Conservation (phyloP, 176 grass and related monocot genomes). For the maize (Zea mays) region Zm-B73-REFERENCE-NAM-5.0 NC_050103.1:104582501-104583000, state of each 20-base stretch:
- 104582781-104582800: neutral
- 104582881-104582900: conserved; percentile 66
- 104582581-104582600: neutral
- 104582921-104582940: conserved; percentile 66
- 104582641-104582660: neutral
- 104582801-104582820: neutral
- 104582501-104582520: neutral
- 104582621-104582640: neutral
- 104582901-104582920: conserved; percentile 70
- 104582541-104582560: neutral
- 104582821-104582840: neutral
- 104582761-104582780: neutral
- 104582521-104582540: neutral
- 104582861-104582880: conserved; percentile 68
- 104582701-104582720: neutral
- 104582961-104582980: conserved; percentile 23
- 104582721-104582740: neutral
- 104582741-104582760: neutral
- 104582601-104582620: neutral
- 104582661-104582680: neutral
- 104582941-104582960: conserved; percentile 14
- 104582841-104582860: neutral
- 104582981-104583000: conserved; percentile 46
- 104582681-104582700: neutral
- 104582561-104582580: neutral